Conservation (phyloP, 1,139 yeast genomes). For the Zygosaccharomyces pseudobailii region DNA sequence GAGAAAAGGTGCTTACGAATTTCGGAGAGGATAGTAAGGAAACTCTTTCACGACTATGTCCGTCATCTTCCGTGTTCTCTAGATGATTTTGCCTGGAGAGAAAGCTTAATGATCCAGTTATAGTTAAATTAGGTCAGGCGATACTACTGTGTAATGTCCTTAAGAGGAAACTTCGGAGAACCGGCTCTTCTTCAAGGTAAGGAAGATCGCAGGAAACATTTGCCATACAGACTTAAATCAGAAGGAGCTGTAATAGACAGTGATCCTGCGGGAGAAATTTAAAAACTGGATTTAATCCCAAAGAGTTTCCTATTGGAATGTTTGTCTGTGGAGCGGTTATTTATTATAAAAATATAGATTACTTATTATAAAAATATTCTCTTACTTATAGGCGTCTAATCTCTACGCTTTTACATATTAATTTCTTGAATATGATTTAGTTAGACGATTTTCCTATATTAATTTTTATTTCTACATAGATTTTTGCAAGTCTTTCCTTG, state of each 20-base stretch:
- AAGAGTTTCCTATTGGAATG: background rate
- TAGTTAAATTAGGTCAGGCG: background rate
- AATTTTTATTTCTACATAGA: too few species aligned
- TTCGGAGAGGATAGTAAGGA: background rate
- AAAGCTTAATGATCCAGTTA: background rate
- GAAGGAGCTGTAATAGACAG: background rate
- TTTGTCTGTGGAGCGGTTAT: background rate
- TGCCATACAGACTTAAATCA: background rate
- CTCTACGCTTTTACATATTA: too few species aligned
- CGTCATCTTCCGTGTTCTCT: background rate
- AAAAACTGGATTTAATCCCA: background rate
- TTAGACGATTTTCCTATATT: too few species aligned
- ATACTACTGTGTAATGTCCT: background rate
- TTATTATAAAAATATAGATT: too few species aligned
- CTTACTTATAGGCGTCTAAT: too few species aligned
- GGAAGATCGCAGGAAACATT: background rate
- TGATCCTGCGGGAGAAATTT: background rate
- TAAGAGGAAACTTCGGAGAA: background rate
- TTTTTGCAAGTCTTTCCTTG: background rate
- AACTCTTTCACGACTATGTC: background rate
- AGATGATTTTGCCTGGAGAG: background rate
- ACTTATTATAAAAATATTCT: too few species aligned
- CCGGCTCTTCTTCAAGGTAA: background rate
- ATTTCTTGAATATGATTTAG: too few species aligned
- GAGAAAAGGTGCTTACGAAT: background rate